These are phyloP conservation scores for Lepidium africanum DNA, from an alignment of 345 rosid species.

Conservation along the genomic window DNA sequence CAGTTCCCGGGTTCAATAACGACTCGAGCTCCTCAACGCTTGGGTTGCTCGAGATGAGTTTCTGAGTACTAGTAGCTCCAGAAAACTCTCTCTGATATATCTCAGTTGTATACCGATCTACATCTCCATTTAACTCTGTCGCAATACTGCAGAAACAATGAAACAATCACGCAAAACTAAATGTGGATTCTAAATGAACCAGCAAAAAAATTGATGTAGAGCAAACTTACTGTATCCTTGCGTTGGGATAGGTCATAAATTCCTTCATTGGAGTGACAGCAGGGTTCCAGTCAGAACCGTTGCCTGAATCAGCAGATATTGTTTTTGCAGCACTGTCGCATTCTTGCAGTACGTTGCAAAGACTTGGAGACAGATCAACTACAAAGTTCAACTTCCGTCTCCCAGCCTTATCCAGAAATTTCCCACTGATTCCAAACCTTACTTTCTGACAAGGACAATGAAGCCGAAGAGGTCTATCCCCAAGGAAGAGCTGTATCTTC, in stretches of 20 bases:
- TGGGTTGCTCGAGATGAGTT: conserved; percentile 47
- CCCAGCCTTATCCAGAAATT: conserved; percentile 50
- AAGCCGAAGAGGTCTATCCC: conserved; percentile 45
- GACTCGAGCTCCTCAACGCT: conserved; percentile 41
- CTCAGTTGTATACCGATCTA: conserved; percentile 46
- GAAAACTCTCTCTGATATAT: conserved; percentile 54
- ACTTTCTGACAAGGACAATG: conserved; percentile 49
- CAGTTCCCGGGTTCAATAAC: conserved; percentile 38
- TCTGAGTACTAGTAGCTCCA: conserved; percentile 33
- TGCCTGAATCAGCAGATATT: conserved; percentile 41
- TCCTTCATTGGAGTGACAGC: conserved; percentile 33
- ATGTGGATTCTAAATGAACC: neutral
- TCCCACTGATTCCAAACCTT: conserved; percentile 46
- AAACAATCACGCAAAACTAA: neutral
- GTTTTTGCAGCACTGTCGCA: conserved; percentile 46
- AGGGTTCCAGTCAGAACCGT: conserved; percentile 62
- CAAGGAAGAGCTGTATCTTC: conserved; percentile 37
- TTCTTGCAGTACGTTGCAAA: conserved; percentile 51
- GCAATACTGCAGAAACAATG: conserved; percentile 50
- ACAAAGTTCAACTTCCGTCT: conserved; percentile 64
- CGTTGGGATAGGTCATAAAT: conserved; percentile 35
- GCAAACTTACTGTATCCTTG: conserved; percentile 68
- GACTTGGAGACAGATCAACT: conserved; percentile 41
- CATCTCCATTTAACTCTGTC: conserved; percentile 30
- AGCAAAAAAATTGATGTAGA: neutral